A percentile compares a stretch with the other conserved stretches of the same genome.
Conservation (phyloP, 1,284 basidiomycete genomes). For the Heterobasidion occidentale region DNA sequence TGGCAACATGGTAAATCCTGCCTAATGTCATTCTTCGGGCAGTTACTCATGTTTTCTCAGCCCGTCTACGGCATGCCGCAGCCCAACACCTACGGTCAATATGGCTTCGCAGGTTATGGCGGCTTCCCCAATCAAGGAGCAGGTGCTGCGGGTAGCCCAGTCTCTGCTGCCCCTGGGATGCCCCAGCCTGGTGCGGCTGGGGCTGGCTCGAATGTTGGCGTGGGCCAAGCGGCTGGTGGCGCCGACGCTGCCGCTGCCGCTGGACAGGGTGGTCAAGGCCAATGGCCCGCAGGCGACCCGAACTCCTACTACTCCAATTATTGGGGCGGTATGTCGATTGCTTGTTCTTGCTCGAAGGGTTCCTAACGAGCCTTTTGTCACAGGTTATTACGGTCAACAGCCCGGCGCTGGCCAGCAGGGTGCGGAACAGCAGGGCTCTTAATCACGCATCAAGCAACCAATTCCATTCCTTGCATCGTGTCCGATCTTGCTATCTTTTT, state of each 20-base stretch:
- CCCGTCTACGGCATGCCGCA: slow-evolving; percentile 86
- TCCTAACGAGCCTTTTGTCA: background rate
- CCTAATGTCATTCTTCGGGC: slow-evolving; percentile 1
- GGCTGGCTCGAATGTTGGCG: slow-evolving; percentile 32
- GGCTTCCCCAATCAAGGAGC: slow-evolving; percentile 46
- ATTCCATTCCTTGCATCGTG: background rate
- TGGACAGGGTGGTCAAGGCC: slow-evolving; percentile 55
- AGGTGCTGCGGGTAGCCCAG: slow-evolving; percentile 46
- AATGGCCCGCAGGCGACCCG: slow-evolving; percentile 64
- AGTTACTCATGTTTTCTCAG: slow-evolving; percentile 23
- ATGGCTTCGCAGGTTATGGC: slow-evolving; percentile 66
- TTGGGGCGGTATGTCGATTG: slow-evolving; percentile 41
- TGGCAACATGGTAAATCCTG: slow-evolving; percentile 56
- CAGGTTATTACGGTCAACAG: slow-evolving; percentile 76
- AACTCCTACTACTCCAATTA: slow-evolving; percentile 75
- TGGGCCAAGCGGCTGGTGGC: slow-evolving; percentile 50
- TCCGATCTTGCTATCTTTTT: background rate
- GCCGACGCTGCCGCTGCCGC: slow-evolving; percentile 37
- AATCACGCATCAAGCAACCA: background rate
- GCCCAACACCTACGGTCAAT: slow-evolving; percentile 71
- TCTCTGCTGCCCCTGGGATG: slow-evolving; percentile 59
- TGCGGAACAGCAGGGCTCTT: slow-evolving; percentile 23
- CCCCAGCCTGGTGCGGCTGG: slow-evolving; percentile 44
- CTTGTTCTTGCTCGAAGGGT: background rate
- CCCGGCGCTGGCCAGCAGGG: slow-evolving; percentile 46